These are phyloP conservation scores for Spergularia marina DNA, from an alignment of 148 eudicot species.

Conservation along the genomic window DNA sequence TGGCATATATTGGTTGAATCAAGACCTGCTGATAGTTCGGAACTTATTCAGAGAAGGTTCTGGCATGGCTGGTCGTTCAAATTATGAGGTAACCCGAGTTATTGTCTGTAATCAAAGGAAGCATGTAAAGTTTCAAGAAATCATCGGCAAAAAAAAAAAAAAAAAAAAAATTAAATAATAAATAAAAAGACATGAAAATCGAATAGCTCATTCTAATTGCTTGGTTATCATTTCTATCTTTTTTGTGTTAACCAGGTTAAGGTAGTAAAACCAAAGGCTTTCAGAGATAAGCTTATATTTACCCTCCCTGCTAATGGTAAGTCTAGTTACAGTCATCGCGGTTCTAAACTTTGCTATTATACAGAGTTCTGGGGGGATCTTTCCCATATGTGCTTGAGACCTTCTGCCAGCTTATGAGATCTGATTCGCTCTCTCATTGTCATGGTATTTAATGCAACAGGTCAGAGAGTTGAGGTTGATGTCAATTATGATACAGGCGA, in stretches of 20 bases:
- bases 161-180: no score
- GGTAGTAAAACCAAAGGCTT: slow-evolving; percentile 35
- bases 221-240: not conserved
- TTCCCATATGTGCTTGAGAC: not conserved
- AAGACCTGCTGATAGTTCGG: slow-evolving; percentile 41
- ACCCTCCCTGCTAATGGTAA: slow-evolving; percentile 65
- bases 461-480: slow-evolving; percentile 63
- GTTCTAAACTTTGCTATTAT: no score
- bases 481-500: slow-evolving; percentile 43
- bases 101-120: not conserved
- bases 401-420: no score
- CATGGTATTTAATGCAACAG: slow-evolving; percentile 32
- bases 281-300: slow-evolving; percentile 54
- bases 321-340: not conserved
- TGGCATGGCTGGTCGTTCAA: slow-evolving; percentile 44
- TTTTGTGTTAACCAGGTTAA: slow-evolving; percentile 36
- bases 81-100: slow-evolving; percentile 43
- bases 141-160: not conserved
- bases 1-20: slow-evolving; percentile 53
- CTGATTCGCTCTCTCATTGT: not conserved
- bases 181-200: no score
- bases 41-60: slow-evolving; percentile 43
- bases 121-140: not conserved
- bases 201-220: not conserved
- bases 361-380: no score